phyloP scores from a whole-genome alignment of 805 yeast genomes.

The Geotrichum ghanense region DNA sequence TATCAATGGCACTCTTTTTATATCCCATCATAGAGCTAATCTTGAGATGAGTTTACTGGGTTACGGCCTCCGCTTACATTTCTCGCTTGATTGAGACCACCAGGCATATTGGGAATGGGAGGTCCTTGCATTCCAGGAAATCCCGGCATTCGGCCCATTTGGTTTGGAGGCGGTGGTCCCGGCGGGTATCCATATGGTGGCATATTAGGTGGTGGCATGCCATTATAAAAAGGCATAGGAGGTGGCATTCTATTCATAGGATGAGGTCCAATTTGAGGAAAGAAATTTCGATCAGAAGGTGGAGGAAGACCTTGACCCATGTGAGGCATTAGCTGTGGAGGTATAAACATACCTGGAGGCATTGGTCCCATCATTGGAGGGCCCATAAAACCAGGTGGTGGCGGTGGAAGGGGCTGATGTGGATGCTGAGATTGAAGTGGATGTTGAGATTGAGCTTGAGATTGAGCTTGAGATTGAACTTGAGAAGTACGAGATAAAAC shows the following conservation, averaged over 20 bases:
- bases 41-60: too few species aligned
- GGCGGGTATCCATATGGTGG: not conserved
- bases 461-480: too few species aligned
- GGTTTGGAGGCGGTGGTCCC: not conserved
- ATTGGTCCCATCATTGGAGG: conserved; percentile 7
- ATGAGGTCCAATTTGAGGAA: too few species aligned
- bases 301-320: conserved; percentile 1
- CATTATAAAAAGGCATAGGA: not conserved
- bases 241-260: too few species aligned
- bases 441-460: conserved; percentile 5
- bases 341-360: conserved; percentile 9
- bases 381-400: conserved; percentile 5
- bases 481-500: conserved; percentile 1
- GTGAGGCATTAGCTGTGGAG: conserved; percentile 10
- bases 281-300: conserved; percentile 2
- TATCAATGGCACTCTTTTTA: too few species aligned
- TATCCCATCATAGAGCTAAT: too few species aligned
- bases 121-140: too few species aligned
- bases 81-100: not conserved
- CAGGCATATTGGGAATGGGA: too few species aligned
- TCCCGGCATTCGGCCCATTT: too few species aligned
- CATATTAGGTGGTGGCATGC: not conserved
- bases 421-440: conserved; percentile 8
- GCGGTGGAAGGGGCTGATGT: conserved; percentile 4
- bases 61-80: not conserved